Conservation (phyloP, 192 early-diverging fungal genomes). For the Linnemannia exigua region DNA sequence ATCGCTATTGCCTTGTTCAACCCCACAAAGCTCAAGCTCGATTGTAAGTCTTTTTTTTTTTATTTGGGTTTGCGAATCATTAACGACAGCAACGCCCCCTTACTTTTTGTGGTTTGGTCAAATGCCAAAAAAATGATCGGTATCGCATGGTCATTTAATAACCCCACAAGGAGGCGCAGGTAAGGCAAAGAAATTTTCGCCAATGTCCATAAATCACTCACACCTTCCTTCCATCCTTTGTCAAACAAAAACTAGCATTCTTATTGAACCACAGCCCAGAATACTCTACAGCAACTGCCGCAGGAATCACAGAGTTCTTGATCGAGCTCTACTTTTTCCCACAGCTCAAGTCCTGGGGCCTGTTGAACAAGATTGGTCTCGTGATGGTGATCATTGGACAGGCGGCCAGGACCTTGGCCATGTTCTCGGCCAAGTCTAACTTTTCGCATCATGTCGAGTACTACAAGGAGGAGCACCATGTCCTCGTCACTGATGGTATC, state of each 20-base stretch:
- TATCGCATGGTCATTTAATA: neutral
- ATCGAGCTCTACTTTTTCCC: slow-evolving; percentile 77
- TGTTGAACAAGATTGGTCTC: slow-evolving; percentile 64
- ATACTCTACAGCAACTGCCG: slow-evolving; percentile 79
- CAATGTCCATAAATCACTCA: neutral
- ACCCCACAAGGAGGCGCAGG: neutral
- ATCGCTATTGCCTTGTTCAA: slow-evolving; percentile 88
- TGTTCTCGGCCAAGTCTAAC: slow-evolving; percentile 93
- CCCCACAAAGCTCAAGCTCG: slow-evolving; percentile 73
- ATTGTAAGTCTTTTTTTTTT: slow-evolving; percentile 66
- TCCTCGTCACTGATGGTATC: slow-evolving; percentile 88
- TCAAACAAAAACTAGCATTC: slow-evolving; percentile 68
- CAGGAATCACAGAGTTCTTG: slow-evolving; percentile 77
- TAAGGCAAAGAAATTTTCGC: neutral
- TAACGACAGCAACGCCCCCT: too few species aligned
- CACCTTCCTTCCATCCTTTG: slow-evolving; percentile 20
- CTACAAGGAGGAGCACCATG: slow-evolving; percentile 77
- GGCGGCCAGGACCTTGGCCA: slow-evolving; percentile 82
- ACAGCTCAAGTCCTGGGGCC: slow-evolving; percentile 62
- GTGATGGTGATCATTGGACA: slow-evolving; percentile 78
- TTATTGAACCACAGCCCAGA: slow-evolving; percentile 79
- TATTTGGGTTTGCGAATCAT: neutral
- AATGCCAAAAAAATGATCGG: slow-evolving; percentile 1
- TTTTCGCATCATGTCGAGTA: slow-evolving; percentile 88
- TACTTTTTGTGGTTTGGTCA: neutral